Percentiles rank a stretch among this genome's conserved stretches.
These are phyloP conservation scores for Clonostachys byssicola DNA, from an alignment of 2,329 filamentous ascomycete species.

Conservation along the genomic window DNA sequence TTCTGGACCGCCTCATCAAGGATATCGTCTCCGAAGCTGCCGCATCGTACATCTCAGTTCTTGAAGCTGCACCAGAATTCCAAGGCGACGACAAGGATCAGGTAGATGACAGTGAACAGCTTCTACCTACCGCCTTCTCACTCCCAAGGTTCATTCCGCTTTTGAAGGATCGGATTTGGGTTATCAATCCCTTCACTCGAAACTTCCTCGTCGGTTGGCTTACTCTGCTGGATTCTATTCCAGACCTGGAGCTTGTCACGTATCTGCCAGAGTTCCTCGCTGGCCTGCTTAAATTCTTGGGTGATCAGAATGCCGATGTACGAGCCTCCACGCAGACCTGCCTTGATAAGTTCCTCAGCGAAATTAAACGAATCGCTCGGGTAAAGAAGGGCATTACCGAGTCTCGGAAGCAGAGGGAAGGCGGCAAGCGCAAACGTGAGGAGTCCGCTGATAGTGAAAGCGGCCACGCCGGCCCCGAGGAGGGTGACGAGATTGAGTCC, in stretches of 20 bases:
- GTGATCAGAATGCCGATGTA: slow-evolving; percentile 89
- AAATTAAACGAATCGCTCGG: slow-evolving; percentile 91
- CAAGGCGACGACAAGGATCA: slow-evolving; percentile 35
- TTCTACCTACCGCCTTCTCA: slow-evolving; percentile 83
- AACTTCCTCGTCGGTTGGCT: slow-evolving; percentile 97
- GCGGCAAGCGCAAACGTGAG: slow-evolving; percentile 65
- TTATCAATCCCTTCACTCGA: slow-evolving; percentile 89
- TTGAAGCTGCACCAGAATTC: slow-evolving; percentile 55
- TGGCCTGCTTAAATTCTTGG: slow-evolving; percentile 86
- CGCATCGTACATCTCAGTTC: slow-evolving; percentile 86
- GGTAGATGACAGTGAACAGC: slow-evolving; percentile 36
- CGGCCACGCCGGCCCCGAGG: slow-evolving; percentile 50
- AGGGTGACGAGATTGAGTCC: slow-evolving; percentile 56
- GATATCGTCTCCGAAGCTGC: slow-evolving; percentile 95
- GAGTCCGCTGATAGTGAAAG: slow-evolving; percentile 66
- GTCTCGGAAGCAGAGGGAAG: slow-evolving; percentile 68
- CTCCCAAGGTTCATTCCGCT: slow-evolving; percentile 87
- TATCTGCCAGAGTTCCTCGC: slow-evolving; percentile 89
- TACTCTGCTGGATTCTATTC: slow-evolving; percentile 89
- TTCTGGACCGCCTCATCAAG: slow-evolving; percentile 91
- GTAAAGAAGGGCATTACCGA: slow-evolving; percentile 91
- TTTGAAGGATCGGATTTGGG: slow-evolving; percentile 88
- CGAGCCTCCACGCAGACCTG: slow-evolving; percentile 87
- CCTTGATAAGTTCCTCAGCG: slow-evolving; percentile 82
- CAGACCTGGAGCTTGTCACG: slow-evolving; percentile 89